Conservation (phyloP, 2,329 filamentous ascomycete species). For the Ophiostoma quercus region DNA sequence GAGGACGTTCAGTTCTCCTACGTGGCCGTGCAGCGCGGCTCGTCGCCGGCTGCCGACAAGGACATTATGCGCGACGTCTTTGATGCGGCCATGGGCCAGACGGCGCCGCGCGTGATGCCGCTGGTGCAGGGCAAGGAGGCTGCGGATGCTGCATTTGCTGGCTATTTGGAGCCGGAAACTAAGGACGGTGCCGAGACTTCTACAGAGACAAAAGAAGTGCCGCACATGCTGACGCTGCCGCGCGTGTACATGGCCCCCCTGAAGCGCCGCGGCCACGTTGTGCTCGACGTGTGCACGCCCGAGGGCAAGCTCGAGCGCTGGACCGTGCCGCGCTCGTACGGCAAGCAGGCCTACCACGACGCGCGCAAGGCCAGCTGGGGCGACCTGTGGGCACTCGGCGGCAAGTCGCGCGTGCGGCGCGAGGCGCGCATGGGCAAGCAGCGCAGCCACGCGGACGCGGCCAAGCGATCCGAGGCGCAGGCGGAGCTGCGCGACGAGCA, state of each 20-base stretch:
- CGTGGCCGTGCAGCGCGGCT: slow-evolving; percentile 73
- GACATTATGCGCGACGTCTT: background rate
- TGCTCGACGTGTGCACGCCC: slow-evolving; percentile 85
- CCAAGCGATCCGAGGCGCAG: background rate
- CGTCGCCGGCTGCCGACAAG: background rate
- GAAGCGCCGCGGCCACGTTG: slow-evolving; percentile 83
- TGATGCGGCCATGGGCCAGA: slow-evolving; percentile 17
- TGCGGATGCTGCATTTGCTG: slow-evolving; percentile 66
- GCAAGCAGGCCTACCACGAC: slow-evolving; percentile 79
- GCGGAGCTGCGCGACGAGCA: slow-evolving; percentile 5
- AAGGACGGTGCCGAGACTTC: background rate
- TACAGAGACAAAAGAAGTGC: slow-evolving; percentile 27
- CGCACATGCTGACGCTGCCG: slow-evolving; percentile 65
- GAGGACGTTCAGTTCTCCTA: slow-evolving; percentile 92
- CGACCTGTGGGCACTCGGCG: slow-evolving; percentile 90
- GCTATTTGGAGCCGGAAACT: slow-evolving; percentile 48
- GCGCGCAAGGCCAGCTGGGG: slow-evolving; percentile 88
- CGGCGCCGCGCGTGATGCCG: slow-evolving; percentile 19
- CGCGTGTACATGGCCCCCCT: slow-evolving; percentile 73
- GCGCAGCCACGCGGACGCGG: background rate
- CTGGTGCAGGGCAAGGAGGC: slow-evolving; percentile 49
- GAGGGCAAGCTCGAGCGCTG: slow-evolving; percentile 82
- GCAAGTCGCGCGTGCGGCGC: slow-evolving; percentile 70
- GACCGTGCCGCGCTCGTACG: slow-evolving; percentile 80
- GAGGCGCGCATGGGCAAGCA: slow-evolving; percentile 53